Base-by-base conservation (phyloP, 1,284 basidiomycete genomes). In the Heliocybe sulcata region DNA sequence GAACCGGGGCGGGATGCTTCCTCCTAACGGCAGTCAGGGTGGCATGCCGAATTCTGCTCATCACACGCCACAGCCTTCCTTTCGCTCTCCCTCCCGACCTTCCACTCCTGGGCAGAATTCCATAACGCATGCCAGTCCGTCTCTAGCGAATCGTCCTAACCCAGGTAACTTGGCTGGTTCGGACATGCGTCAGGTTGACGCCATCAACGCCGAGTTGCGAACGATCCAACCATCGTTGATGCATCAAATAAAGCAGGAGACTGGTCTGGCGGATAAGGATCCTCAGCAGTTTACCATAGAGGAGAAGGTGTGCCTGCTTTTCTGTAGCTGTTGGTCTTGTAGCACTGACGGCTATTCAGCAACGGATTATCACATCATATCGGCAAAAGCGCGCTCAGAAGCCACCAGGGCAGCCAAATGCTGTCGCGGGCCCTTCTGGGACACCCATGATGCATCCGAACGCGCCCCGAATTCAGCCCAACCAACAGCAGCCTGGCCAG, bases 231-330 rank as follows among this genome's bases (percentile, higher is more conserved):
- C 59, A 3, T 38, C 55, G 0, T 0, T 64, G 0, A 35, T 86
- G 2, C 56, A 59, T 1, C 54, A 54, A 35, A 59, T 82, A 45
- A 82, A 73, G 64, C 59, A 63, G 33, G 82, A 85, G 23, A 45
- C 76, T 14, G 77, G 76, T 0, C 25, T 83, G 3, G 68, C 61
- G 0, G 76, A 77, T 23, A 83, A 80, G 65, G 82, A 87, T 14
- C 42, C 75, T 0, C 60, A 58, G 3, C 59, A 66, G 6, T 63
- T 85, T 58, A 76, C 70, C 10, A 29, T 63, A 6, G 69, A 72
- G 0, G 87, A 89, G 26, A 87, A 84, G 77, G 86, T 87, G 54
- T 50, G 72, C 66, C 3, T 38, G 45, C n/a, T n/a, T 3, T 20
- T 23, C 16, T 47, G 29, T 47, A 38, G 45, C 2, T 10, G 26